These are phyloP conservation scores for Pseudohalonectria lignicola DNA, from an alignment of 2,329 filamentous ascomycete species.

Conservation along the genomic window DNA sequence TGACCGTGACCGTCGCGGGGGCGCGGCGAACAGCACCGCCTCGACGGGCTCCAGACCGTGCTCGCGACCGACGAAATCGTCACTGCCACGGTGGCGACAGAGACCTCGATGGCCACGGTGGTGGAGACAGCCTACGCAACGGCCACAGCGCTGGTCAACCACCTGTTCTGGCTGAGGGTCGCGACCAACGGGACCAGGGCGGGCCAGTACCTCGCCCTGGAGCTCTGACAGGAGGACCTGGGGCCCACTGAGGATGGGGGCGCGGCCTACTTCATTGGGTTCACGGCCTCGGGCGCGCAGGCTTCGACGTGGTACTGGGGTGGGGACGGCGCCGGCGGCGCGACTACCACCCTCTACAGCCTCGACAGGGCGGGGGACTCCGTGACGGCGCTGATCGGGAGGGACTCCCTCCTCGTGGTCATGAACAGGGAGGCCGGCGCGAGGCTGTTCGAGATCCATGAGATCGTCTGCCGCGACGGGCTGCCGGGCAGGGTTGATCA, in stretches of 20 bases:
- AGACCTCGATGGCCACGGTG: too few species aligned
- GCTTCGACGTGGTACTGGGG: background rate
- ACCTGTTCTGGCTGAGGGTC: background rate
- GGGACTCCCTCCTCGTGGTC: constrained; percentile 1
- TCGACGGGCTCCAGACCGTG: background rate
- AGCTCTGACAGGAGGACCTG: constrained; percentile 1
- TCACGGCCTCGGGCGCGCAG: background rate
- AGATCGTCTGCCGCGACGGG: background rate
- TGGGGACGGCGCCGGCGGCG: background rate
- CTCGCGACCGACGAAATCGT: background rate
- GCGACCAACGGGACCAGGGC: background rate
- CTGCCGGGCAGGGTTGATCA: too few species aligned
- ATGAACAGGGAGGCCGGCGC: background rate
- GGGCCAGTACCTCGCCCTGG: background rate
- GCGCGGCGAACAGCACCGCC: too few species aligned
- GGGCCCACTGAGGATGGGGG: background rate
- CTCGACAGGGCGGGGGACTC: background rate
- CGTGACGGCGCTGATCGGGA: background rate
- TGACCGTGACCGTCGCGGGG: background rate
- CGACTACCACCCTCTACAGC: background rate
- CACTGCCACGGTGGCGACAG: too few species aligned
- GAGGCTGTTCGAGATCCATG: background rate
- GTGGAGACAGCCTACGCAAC: too few species aligned
- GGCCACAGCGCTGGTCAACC: background rate
- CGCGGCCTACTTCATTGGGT: constrained; percentile 1